These are phyloP conservation scores for Micromonas commoda DNA, from an alignment of 139 green algal species.

Conservation along the genomic window DNA sequence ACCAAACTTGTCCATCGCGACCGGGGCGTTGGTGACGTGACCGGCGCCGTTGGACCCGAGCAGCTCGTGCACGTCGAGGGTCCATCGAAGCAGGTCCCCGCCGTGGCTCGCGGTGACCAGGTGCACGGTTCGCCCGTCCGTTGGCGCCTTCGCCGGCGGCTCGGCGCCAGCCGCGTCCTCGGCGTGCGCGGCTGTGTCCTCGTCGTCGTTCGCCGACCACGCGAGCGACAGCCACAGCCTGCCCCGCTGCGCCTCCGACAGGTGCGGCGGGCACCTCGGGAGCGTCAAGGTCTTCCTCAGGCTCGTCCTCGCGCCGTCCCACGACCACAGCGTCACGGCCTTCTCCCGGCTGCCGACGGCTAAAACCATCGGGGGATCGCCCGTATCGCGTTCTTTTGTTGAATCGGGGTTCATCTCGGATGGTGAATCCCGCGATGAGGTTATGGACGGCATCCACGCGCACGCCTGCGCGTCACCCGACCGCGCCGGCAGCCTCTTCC, in stretches of 20 bases:
- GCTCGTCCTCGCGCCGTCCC: background rate
- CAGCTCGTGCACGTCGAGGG: background rate
- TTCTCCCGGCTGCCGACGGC: background rate
- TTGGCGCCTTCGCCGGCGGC: background rate
- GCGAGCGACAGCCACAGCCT: background rate
- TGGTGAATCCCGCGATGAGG: no score
- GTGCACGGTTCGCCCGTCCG: background rate
- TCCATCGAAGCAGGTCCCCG: background rate
- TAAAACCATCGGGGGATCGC: no score
- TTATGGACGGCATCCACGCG: background rate
- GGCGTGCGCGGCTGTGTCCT: background rate
- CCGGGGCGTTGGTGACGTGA: background rate
- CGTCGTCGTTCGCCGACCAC: background rate
- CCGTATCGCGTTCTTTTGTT: no score
- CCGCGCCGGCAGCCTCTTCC: background rate
- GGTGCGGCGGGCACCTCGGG: background rate
- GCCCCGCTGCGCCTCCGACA: constrained; percentile 10
- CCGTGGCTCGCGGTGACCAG: background rate
- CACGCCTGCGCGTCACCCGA: background rate
- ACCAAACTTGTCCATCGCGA: background rate
- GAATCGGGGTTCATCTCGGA: no score
- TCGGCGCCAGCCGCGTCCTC: background rate
- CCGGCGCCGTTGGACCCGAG: background rate
- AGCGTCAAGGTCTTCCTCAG: background rate
- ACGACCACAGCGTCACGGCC: background rate